Evolutionary conservation across 768 basidiomycete species (phyloP).

Genomic region (Suillus hirtellus): DNA sequence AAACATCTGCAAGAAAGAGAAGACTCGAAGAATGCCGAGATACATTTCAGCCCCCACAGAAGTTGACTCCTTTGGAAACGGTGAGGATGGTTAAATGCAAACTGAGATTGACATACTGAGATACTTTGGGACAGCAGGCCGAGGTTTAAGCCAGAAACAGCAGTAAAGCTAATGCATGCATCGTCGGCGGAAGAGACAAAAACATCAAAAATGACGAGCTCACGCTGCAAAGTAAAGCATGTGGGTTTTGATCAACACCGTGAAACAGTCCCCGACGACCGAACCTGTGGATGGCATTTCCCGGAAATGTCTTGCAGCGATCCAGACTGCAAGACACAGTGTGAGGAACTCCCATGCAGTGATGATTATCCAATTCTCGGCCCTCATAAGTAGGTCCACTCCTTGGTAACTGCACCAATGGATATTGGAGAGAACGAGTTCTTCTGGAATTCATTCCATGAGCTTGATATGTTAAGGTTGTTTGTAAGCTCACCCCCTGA

Average conservation of each 20-base stretch:
- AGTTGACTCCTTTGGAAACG: not conserved
- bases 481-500: not conserved
- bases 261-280: not conserved
- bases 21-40: not conserved
- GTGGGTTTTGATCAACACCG: not conserved
- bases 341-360: not conserved
- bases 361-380: not conserved
- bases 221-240: not conserved
- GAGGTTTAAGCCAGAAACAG: not conserved
- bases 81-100: not conserved
- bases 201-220: not conserved
- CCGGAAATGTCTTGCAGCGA: not conserved
- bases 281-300: not conserved
- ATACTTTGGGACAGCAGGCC: not conserved
- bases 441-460: not conserved
- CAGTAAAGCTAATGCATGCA: not conserved
- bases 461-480: not conserved
- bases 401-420: not conserved
- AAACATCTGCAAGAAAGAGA: not conserved
- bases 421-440: not conserved
- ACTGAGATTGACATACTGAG: not conserved
- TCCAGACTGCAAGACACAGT: not conserved
- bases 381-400: not conserved
- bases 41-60: not conserved
- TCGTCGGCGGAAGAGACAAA: not conserved